Base-by-base conservation (phyloP, 2,329 filamentous ascomycete genomes). In the Neofusicoccum kwambonambiense region DNA sequence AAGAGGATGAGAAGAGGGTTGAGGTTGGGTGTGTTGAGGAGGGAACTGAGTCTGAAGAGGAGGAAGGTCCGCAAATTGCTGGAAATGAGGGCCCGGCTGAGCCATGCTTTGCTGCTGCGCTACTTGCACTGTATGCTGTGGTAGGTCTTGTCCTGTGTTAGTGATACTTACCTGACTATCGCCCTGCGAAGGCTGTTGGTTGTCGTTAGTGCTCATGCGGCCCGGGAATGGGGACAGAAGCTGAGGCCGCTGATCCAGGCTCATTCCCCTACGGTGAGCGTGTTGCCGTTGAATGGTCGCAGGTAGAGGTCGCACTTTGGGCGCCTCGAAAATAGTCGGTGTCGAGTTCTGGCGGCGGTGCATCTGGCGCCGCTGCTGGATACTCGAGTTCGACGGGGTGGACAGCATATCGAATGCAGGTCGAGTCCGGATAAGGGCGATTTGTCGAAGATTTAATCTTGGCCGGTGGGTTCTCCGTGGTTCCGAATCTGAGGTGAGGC, bases 301-400 rank as follows among this genome's bases (percentile, higher is more conserved):
- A 76, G 89, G 86, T 81, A 90, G 83, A 80, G 83, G 83, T 75
- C 80, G 86, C 80, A 88, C 87, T 85, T 88, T 90, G 76, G 87
- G 86, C 73, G 87, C 87, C 77, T 94, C 91, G 80, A 91, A 91
- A 77, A 86, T 86, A 79, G 86, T 87, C 69, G 91, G 91, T 75
- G 91, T 94, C 74, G 93, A 97, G 75, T 91, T 89, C 83, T 96
- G 92, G 81, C 93, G 90, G 78, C 91, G 87, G 82, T 96, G 92
- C 80, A 87, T 85, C 81, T 87, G 87, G 78, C 89, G 87, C 79
- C 88, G 88, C 79, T 86, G 85, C 77, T 91, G 89, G 83, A 92
- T 87, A 83, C 84, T 88, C 81, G 84, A 87, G 75, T 86, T 83
- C 77, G 87, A 83, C 83, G 89, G 78, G 71, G 73, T 88, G 81